phyloP scores from a whole-genome alignment of 2,329 filamentous ascomycete genomes.

The Ophiocordyceps camponoti-rufipedis region DNA sequence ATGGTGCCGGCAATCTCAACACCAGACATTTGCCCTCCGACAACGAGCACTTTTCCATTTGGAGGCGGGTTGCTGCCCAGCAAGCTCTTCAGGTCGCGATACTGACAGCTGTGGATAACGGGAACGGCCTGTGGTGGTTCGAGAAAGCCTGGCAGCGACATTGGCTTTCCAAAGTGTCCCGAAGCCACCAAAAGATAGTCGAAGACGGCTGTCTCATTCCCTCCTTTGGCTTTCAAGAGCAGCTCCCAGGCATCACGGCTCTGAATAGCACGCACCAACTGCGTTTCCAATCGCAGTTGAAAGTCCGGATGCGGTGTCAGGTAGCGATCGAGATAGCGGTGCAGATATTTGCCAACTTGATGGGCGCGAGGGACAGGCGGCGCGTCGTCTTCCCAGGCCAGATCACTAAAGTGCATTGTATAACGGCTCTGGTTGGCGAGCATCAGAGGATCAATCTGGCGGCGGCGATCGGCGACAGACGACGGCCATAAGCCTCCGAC shows the following conservation, averaged over 20 bases:
- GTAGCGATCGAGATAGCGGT: conserved; percentile 43
- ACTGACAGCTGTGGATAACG: conserved; percentile 49
- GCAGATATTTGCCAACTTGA: conserved; percentile 57
- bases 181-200: conserved; percentile 57
- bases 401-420: conserved; percentile 54
- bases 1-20: conserved; percentile 59
- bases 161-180: conserved; percentile 53
- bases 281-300: conserved; percentile 29
- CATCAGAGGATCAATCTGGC: conserved; percentile 47
- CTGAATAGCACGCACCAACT: conserved; percentile 21
- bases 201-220: conserved; percentile 32
- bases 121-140: conserved; percentile 20
- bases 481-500: conserved; percentile 68
- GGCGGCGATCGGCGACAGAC: conserved; percentile 24
- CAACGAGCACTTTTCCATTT: conserved; percentile 48
- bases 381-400: conserved; percentile 44
- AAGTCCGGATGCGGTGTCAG: conserved; percentile 20
- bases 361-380: conserved; percentile 59
- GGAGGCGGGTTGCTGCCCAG: conserved; percentile 18
- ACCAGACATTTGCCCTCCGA: conserved; percentile 71
- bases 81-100: conserved; percentile 34
- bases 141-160: conserved; percentile 27
- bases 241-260: conserved; percentile 25
- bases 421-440: conserved; percentile 60
- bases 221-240: conserved; percentile 14